Evolutionary conservation across 2,329 filamentous ascomycete species (phyloP), one percentile per base, ranked within the genome.

Genomic region (Emergomyces pasteurianus): DNA sequence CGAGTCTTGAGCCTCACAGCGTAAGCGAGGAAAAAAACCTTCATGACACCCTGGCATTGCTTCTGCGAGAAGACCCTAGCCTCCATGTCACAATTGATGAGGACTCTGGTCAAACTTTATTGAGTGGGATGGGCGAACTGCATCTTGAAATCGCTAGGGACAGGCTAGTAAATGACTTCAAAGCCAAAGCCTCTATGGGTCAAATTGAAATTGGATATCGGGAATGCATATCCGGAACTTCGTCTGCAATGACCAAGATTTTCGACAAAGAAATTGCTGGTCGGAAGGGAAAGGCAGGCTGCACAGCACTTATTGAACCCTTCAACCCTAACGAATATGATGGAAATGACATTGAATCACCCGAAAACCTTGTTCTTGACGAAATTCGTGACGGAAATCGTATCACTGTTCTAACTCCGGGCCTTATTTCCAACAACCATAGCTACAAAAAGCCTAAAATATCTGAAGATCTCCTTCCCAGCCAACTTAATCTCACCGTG

Each of bases 141-240:
- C 94, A 99, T 73, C 81, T 99, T 0, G 94, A 99, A 68, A 94
- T 99, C 56, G 92, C 92, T 0, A 80, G 90, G 57, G 90, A 97
- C 73, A 84, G 92, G 50, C 83, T 99, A 10, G 85, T 94, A 65
- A 89, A 90, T 58, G 90, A 95, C 69, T 87, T 96, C 75, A 95
- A 94, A 72, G 90, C 79, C 73, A 96, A 84, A 81, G 91, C 80
- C 64, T 86, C 77, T 21, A 96, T 96, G 79, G 92, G 92, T 14
- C 86, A 86, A 59, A 95, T 99, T 64, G 89, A 96, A 68, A 96
- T 99, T 63, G 91, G 95, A 66, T 99, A 97, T 75, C 87, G 95
- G 60, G 94, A 99, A 75, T 87, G 86, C 55, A 78, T 94, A 10
- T 83, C 85, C 0, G 77, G 78, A 2, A 68, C 80, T 0, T 86